Conservation (phyloP, 2,329 filamentous ascomycete species). For the Fusarium camptoceras region DNA sequence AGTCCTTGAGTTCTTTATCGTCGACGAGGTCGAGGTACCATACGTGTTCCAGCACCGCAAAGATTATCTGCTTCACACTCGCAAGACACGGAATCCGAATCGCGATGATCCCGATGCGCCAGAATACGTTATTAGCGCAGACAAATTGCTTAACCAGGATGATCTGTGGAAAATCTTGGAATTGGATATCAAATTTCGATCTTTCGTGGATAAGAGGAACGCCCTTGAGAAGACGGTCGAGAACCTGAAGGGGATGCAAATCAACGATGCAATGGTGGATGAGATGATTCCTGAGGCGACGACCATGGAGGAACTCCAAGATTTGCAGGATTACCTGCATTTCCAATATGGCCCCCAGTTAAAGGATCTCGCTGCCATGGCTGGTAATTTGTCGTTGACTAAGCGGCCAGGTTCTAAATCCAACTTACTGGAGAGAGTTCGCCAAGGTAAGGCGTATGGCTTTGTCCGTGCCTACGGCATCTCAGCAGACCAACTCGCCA, state of each 20-base stretch:
- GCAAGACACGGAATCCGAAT: constrained; percentile 72
- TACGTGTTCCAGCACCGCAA: constrained; percentile 99
- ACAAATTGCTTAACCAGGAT: constrained; percentile 90
- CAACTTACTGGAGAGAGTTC: constrained; percentile 84
- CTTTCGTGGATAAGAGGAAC: constrained; percentile 91
- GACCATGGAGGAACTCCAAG: constrained; percentile 95
- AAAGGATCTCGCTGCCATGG: constrained; percentile 78
- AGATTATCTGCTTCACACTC: constrained; percentile 94
- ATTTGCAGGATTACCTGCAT: constrained; percentile 95
- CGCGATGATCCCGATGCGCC: constrained; percentile 76
- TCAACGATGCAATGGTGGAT: constrained; percentile 81
- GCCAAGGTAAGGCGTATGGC: constrained; percentile 81
- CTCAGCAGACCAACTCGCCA: constrained; percentile 86
- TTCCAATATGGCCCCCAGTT: constrained; percentile 90
- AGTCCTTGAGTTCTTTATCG: constrained; percentile 93
- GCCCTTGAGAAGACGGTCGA: constrained; percentile 83
- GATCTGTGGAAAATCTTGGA: constrained; percentile 97
- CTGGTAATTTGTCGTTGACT: constrained; percentile 71
- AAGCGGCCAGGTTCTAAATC: constrained; percentile 88
- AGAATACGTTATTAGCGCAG: constrained; percentile 79
- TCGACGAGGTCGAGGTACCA: constrained; percentile 93
- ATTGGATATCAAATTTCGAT: constrained; percentile 93
- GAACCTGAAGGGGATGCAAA: constrained; percentile 72
- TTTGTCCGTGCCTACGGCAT: constrained; percentile 93
- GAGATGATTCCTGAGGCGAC: constrained; percentile 83